Base-by-base conservation (phyloP, 148 eudicot species). In the Nyssa sinensis region DNA sequence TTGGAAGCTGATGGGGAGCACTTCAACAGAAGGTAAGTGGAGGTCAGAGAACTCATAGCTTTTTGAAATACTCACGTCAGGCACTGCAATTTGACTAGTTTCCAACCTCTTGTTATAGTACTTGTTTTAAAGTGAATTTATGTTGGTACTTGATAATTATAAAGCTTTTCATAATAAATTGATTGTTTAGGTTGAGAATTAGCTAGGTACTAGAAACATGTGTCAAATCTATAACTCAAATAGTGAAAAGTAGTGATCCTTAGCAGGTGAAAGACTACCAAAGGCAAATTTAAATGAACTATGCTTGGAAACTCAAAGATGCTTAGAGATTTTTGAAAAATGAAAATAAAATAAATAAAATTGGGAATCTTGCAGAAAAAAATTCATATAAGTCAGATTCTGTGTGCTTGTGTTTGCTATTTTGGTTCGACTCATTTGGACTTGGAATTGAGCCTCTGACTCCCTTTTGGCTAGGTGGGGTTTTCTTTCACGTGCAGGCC, bases 401-500 rank as follows among this genome's bases (percentile, higher is more conserved):
- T 49, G 14, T 14, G 2, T 13, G 55, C 4, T 1, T 14, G 55
- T 1, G 17, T 49, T 4, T 49, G 55, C 55, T 37, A 49, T 49
- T 49, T 2, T 49, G 55, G 30, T 59, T 41, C 58, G 44, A 75
- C 51, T 29, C 62, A 44, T 76, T 24, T 61, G 68, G 2, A 47
- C 59, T 51, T 73, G 70, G 59, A 64, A 28, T 17, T 80, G 64
- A 77, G 76, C 32, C 4, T 13, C 51, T 55, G 31, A 41, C 60
- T 33, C 67, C 27, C 55, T 61, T 77, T 37, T 72, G 66, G 77
- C 69, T 83, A 94, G 98, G 90, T 94, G 98, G 98, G 98, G 98
- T 49, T 94, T 79, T 80, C 93, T 94, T 75, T 94, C 97, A 23
- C 97, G 98, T 77, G 97, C 98, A 71, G 98, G 98, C 62, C 82